These are phyloP conservation scores for Phytophthora kernoviae DNA, from an alignment of 352 stramenopile species.

Conservation along the genomic window DNA sequence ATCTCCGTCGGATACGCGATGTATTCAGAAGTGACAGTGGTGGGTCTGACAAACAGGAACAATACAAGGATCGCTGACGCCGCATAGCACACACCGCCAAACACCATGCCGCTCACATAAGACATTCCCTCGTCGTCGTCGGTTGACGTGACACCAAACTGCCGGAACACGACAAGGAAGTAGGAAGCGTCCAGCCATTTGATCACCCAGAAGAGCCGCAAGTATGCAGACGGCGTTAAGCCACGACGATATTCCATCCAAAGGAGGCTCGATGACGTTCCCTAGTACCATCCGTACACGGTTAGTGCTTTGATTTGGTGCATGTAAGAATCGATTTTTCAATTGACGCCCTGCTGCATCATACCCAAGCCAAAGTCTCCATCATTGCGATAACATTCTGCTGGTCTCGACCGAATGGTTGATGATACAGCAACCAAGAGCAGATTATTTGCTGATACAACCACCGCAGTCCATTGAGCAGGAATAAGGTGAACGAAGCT, in stretches of 20 bases:
- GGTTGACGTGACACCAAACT: conserved; percentile 9
- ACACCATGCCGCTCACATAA: conserved; percentile 22
- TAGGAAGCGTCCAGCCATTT: conserved; percentile 60
- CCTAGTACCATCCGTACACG: conserved; percentile 19
- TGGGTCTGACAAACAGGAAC: conserved; percentile 55
- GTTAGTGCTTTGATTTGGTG: not conserved
- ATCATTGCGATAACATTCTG: conserved; percentile 53
- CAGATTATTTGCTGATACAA: conserved; percentile 48
- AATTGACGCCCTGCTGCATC: not conserved
- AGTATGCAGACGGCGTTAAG: conserved; percentile 51
- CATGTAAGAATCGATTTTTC: no score
- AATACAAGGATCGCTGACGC: conserved; percentile 48
- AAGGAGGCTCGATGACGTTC: conserved; percentile 53
- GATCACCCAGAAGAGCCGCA: conserved; percentile 67
- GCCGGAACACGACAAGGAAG: conserved; percentile 47
- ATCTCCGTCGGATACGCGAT: conserved; percentile 51
- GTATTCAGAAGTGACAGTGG: conserved; percentile 53
- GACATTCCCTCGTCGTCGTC: not conserved
- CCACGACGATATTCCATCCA: conserved; percentile 83
- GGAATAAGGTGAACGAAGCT: conserved; percentile 51
- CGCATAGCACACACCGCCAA: conserved; percentile 48
- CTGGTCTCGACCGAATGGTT: conserved; percentile 28
- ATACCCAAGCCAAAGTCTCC: conserved; percentile 67
- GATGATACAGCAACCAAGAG: conserved; percentile 44
- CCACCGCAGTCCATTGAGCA: conserved; percentile 55